These are phyloP conservation scores for Boletus pseudo-olivaceus DNA, from an alignment of 768 basidiomycete genomes.

Conservation along the genomic window DNA sequence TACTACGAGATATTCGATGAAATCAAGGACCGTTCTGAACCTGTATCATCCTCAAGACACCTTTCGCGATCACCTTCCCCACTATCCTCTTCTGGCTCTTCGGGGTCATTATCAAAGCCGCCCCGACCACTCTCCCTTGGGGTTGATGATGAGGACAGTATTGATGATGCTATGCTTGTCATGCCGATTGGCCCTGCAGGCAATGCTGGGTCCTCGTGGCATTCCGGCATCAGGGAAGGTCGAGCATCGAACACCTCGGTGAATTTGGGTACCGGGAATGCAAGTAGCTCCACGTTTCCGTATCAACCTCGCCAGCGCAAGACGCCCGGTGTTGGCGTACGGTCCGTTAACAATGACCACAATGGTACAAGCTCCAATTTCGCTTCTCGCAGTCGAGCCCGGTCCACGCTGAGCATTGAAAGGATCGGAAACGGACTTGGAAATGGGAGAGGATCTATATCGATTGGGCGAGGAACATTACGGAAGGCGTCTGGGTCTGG, in stretches of 20 bases:
- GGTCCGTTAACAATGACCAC: slow-evolving; percentile 36
- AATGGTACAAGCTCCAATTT: slow-evolving; percentile 25
- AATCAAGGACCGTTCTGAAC: slow-evolving; percentile 66
- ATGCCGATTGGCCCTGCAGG: slow-evolving; percentile 59
- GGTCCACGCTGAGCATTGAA: slow-evolving; percentile 69
- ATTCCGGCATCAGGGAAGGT: slow-evolving; percentile 8
- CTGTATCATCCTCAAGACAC: slow-evolving; percentile 33
- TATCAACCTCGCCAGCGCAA: slow-evolving; percentile 44
- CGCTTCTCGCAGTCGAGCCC: slow-evolving; percentile 40
- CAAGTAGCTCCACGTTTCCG: slow-evolving; percentile 8
- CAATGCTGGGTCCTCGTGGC: slow-evolving; percentile 9
- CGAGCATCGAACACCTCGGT: slow-evolving; percentile 21
- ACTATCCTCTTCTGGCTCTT: slow-evolving; percentile 21
- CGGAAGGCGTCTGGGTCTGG: slow-evolving; percentile 65
- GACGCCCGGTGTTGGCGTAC: slow-evolving; percentile 23
- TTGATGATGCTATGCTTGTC: slow-evolving; percentile 72
- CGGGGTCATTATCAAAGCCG: slow-evolving; percentile 21
- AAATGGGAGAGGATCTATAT: slow-evolving; percentile 54
- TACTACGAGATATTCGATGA: slow-evolving; percentile 90
- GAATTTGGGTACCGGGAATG: slow-evolving; percentile 20
- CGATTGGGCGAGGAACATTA: slow-evolving; percentile 59
- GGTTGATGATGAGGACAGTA: slow-evolving; percentile 65
- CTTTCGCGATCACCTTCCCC: slow-evolving; percentile 30
- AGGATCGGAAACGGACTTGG: slow-evolving; percentile 27
- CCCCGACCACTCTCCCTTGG: slow-evolving; percentile 26